Percentiles rank a stretch among this genome's conserved stretches.
These are phyloP conservation scores for Botryosphaeria agaves DNA, from an alignment of 2,329 filamentous ascomycete genomes.

Conservation along the genomic window DNA sequence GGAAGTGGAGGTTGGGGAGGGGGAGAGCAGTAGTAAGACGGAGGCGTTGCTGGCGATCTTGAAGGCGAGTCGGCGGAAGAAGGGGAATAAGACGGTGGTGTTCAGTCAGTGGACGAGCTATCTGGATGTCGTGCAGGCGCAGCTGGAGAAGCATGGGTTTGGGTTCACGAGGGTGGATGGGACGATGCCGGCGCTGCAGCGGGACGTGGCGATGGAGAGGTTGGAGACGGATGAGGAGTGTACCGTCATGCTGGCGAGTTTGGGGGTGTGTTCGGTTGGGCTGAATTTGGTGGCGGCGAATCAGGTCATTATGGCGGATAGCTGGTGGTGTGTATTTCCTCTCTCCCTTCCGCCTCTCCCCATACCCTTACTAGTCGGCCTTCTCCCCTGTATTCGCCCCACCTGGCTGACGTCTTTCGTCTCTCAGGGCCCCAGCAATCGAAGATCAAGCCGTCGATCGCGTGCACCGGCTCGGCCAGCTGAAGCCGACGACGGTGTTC, in stretches of 20 bases:
- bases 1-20: slow-evolving; percentile 26
- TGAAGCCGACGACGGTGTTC: slow-evolving; percentile 60
- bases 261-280: slow-evolving; percentile 70
- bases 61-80: slow-evolving; percentile 46
- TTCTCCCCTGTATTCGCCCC: no score
- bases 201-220: slow-evolving; percentile 53
- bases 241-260: slow-evolving; percentile 63
- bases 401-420: not conserved
- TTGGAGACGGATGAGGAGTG: slow-evolving; percentile 51
- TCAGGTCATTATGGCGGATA: slow-evolving; percentile 68
- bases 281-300: slow-evolving; percentile 76
- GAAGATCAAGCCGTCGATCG: slow-evolving; percentile 85
- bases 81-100: slow-evolving; percentile 50
- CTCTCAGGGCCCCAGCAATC: slow-evolving; percentile 59
- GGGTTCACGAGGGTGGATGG: slow-evolving; percentile 63
- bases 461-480: slow-evolving; percentile 75
- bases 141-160: slow-evolving; percentile 43
- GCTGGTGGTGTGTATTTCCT: slow-evolving; percentile 42
- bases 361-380: not conserved
- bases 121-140: slow-evolving; percentile 51
- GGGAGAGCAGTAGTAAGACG: slow-evolving; percentile 58
- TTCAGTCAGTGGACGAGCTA: slow-evolving; percentile 69
- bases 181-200: slow-evolving; percentile 50
- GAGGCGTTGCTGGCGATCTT: slow-evolving; percentile 63
- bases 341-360: not conserved